phyloP scores from a whole-genome alignment of 768 basidiomycete species.

The Leccinellum albellum region DNA sequence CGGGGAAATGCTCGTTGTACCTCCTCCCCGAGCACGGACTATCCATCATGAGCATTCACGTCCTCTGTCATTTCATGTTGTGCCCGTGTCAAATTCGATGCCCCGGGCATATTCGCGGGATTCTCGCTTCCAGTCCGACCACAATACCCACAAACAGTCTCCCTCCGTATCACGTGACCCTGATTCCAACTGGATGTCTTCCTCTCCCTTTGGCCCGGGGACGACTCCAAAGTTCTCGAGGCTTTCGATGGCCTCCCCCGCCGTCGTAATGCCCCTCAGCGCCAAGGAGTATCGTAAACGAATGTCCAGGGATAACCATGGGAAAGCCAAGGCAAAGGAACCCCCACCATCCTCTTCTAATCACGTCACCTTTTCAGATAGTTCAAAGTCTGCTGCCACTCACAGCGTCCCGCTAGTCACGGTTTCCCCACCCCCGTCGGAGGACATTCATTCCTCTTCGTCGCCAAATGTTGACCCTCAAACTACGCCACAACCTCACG shows the following conservation, averaged over 20 bases:
- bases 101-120: constrained; percentile 12
- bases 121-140: constrained; percentile 5
- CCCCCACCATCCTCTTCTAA: not conserved
- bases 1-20: constrained; percentile 2
- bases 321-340: constrained; percentile 10
- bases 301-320: constrained; percentile 9
- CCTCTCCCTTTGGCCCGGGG: constrained; percentile 30
- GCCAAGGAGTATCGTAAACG: constrained; percentile 26
- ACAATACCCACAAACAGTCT: constrained; percentile 11
- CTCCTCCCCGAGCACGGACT: constrained; percentile 23
- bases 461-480: not conserved
- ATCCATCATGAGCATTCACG: constrained; percentile 16
- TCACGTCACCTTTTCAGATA: constrained; percentile 15
- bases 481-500: constrained; percentile 5
- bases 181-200: constrained; percentile 25
- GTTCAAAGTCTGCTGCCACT: not conserved
- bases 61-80: constrained; percentile 5
- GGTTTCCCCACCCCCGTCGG: constrained; percentile 15
- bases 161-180: constrained; percentile 26
- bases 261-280: constrained; percentile 31
- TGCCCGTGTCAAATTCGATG: not conserved
- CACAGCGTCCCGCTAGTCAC: constrained; percentile 8
- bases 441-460: not conserved
- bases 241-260: constrained; percentile 25
- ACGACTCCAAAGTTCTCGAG: constrained; percentile 29